Conservation (phyloP, 192 early-diverging fungal genomes). For the Pecoramyces ruminantium region DNA sequence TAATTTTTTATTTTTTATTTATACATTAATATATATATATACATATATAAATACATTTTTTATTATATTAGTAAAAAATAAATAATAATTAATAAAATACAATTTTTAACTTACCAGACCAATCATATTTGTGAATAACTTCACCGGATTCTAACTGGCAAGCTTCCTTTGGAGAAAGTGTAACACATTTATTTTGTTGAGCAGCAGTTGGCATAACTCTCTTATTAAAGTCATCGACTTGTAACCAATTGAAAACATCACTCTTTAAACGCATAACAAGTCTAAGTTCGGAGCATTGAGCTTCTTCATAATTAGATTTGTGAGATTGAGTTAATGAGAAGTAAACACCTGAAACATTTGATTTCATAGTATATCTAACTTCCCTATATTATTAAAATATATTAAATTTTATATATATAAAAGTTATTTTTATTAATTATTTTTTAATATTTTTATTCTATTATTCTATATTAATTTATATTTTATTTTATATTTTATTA, state of each 20-base stretch:
- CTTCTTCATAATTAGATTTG: neutral
- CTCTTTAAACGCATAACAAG: neutral
- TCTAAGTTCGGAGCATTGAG: neutral
- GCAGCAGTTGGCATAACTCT: neutral
- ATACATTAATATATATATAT: too few relatives aligned
- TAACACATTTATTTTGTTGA: neutral
- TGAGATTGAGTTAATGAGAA: neutral
- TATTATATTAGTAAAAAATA: too few relatives aligned
- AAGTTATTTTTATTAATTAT: too few relatives aligned
- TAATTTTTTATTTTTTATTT: too few relatives aligned
- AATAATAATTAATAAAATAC: too few relatives aligned
- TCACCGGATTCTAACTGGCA: neutral
- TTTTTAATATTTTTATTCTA: too few relatives aligned
- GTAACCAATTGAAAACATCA: neutral
- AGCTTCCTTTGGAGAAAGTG: neutral
- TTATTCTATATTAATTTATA: too few relatives aligned
- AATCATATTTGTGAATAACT: neutral
- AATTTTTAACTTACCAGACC: neutral
- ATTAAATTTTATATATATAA: too few relatives aligned
- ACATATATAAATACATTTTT: too few relatives aligned
- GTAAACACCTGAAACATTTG: neutral
- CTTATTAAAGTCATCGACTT: neutral
- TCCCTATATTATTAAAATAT: neutral
- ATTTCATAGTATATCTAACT: neutral
- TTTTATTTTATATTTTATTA: too few relatives aligned